These are phyloP conservation scores for Quercus aquifolioides DNA, from an alignment of 306 rosid species.

Conservation along the genomic window DNA sequence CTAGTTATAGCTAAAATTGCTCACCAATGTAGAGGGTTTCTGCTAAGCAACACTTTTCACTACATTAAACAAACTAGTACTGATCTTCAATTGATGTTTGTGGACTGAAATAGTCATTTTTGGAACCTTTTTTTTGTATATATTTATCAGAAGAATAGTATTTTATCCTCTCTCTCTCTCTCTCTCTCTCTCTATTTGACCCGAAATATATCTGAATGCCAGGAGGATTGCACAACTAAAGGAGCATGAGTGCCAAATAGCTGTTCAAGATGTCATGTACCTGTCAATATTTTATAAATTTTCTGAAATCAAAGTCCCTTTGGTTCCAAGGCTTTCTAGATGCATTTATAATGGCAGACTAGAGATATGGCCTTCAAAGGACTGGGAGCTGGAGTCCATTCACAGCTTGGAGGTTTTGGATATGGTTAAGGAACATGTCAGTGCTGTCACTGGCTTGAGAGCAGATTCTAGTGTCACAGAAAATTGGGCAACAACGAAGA, in stretches of 20 bases:
- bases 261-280: constrained; percentile 87
- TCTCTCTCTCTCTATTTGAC: constrained; percentile 7
- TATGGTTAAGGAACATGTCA: constrained; percentile 79
- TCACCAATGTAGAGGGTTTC: constrained; percentile 13
- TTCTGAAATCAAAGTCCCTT: constrained; percentile 79
- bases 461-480: constrained; percentile 80
- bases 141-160: neutral
- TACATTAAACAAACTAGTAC: constrained; percentile 19
- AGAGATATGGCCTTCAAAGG: constrained; percentile 87
- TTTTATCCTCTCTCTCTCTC: neutral
- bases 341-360: constrained; percentile 85
- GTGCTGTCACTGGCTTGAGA: constrained; percentile 69
- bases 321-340: constrained; percentile 81
- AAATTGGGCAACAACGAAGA: constrained; percentile 78
- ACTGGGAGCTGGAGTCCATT: constrained; percentile 92
- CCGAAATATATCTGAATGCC: constrained; percentile 40
- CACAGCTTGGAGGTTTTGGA: constrained; percentile 67
- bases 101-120: constrained; percentile 5
- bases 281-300: constrained; percentile 69
- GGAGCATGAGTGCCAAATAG: constrained; percentile 75
- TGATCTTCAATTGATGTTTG: constrained; percentile 28
- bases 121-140: constrained; percentile 3
- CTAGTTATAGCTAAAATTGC: constrained; percentile 14
- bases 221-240: constrained; percentile 92
- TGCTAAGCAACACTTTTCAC: constrained; percentile 19